Evolutionary conservation across 768 basidiomycete species (phyloP).

Genomic region (Coprinopsis strossmayeri): DNA sequence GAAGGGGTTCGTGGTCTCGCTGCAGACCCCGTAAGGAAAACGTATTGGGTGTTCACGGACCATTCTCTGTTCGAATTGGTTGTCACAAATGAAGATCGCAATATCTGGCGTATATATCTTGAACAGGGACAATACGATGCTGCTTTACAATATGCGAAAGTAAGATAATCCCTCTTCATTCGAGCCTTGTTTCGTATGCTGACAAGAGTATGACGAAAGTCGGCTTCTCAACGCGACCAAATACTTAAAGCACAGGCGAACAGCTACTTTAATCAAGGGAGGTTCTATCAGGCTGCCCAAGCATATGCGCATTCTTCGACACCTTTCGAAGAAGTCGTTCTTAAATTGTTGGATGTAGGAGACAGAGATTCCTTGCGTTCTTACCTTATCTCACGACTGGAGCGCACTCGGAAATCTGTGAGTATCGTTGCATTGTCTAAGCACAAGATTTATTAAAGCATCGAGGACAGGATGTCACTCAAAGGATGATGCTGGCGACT

Average conservation of each 20-base stretch:
- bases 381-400: conserved; percentile 83
- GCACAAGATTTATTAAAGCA: neutral
- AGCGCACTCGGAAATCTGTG: conserved; percentile 78
- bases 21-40: conserved; percentile 80
- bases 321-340: conserved; percentile 84
- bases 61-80: conserved; percentile 85
- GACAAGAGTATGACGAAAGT: no score
- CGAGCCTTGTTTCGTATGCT: no score
- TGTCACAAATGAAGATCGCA: conserved; percentile 81
- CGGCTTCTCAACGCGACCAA: conserved; percentile 78
- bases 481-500: conserved; percentile 95
- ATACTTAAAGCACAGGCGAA: conserved; percentile 82
- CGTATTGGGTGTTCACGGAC: conserved; percentile 92
- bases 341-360: conserved; percentile 84
- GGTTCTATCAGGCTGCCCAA: conserved; percentile 89
- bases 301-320: conserved; percentile 86
- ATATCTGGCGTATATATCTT: conserved; percentile 91
- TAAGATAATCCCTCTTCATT: conserved; percentile 22
- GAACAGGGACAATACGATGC: conserved; percentile 70
- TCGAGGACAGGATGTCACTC: conserved; percentile 71
- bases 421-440: neutral
- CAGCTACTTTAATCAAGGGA: conserved; percentile 67
- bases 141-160: conserved; percentile 80
- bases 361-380: conserved; percentile 89
- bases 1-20: conserved; percentile 71